Conservation (phyloP, 73 alveolate species). For the Tetrahymena borealis region DNA sequence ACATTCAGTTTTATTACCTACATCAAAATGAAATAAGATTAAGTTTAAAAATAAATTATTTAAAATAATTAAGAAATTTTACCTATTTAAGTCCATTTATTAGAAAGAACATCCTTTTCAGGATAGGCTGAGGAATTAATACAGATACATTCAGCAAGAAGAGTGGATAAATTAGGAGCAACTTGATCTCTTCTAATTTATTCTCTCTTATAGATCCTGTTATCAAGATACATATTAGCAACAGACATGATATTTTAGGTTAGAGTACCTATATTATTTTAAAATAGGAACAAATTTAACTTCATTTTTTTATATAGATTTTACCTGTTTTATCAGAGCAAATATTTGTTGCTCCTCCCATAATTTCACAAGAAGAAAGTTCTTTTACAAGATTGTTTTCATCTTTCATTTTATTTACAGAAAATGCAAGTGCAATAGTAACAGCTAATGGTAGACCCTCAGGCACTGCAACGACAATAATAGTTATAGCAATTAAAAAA, state of each 20-base stretch:
- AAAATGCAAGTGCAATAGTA: slow-evolving; percentile 83
- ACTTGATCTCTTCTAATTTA: slow-evolving; percentile 9
- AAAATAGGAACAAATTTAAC: not conserved
- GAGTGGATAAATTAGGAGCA: slow-evolving; percentile 12
- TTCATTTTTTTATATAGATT: not conserved
- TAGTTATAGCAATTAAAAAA: slow-evolving; percentile 75
- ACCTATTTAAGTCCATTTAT: not conserved
- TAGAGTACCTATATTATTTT: slow-evolving; percentile 48
- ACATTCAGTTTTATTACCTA: slow-evolving; percentile 49
- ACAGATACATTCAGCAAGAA: slow-evolving; percentile 39
- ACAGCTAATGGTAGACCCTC: slow-evolving; percentile 97
- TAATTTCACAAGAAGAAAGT: slow-evolving; percentile 91
- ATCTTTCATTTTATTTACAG: slow-evolving; percentile 88
- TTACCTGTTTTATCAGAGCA: slow-evolving; percentile 82
- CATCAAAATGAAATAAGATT: too few relatives aligned
- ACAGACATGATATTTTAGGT: slow-evolving; percentile 81
- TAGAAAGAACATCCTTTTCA: not conserved
- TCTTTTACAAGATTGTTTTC: slow-evolving; percentile 88
- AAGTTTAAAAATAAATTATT: too few relatives aligned
- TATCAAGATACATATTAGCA: slow-evolving; percentile 49
- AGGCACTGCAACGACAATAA: slow-evolving; percentile 93
- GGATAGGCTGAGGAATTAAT: slow-evolving; percentile 42
- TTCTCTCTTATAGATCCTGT: slow-evolving; percentile 14
- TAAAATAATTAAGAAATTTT: not conserved
- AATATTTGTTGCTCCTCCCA: slow-evolving; percentile 96